phyloP scores from a whole-genome alignment of 1,139 yeast genomes.

The Dujonia santamariae region DNA sequence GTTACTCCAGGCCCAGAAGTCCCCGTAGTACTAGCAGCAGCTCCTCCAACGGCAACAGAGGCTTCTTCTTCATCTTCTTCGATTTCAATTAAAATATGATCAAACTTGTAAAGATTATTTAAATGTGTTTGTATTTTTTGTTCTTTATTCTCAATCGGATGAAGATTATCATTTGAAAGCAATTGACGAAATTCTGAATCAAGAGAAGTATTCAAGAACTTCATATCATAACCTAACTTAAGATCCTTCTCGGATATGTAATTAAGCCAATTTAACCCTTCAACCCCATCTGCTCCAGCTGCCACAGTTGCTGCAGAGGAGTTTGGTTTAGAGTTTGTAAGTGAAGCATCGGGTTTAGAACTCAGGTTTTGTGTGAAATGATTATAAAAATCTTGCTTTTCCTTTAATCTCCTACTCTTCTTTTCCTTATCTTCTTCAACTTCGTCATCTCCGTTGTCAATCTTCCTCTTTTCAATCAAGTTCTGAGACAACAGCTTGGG shows the following conservation, averaged over 20 bases:
- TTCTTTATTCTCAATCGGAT: constrained; percentile 25
- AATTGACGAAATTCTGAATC: constrained; percentile 25
- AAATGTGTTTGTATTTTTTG: constrained; percentile 23
- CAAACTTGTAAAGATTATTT: constrained; percentile 24
- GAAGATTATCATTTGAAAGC: constrained; percentile 28
- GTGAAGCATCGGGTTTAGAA: no score
- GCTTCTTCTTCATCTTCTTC: constrained; percentile 15
- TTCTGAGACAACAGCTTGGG: constrained; percentile 30
- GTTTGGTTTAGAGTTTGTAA: no score
- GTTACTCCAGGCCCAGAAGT: constrained; percentile 8
- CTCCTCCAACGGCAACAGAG: constrained; percentile 5
- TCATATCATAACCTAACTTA: constrained; percentile 40
- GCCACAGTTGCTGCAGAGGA: constrained; percentile 12
- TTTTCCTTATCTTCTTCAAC: constrained; percentile 23
- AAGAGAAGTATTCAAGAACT: constrained; percentile 33
- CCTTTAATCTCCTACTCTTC: constrained; percentile 21
- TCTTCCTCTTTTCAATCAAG: constrained; percentile 39
- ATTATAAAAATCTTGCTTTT: constrained; percentile 40
- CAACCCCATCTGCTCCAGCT: constrained; percentile 5
- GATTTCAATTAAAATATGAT: constrained; percentile 25
- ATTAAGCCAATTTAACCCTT: constrained; percentile 29
- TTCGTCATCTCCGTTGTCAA: constrained; percentile 23
- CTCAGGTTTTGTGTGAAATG: constrained; percentile 24
- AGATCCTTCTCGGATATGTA: constrained; percentile 44
- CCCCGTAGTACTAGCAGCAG: not conserved